phyloP scores from a whole-genome alignment of 768 basidiomycete genomes.

The Boletus tomentosulus region DNA sequence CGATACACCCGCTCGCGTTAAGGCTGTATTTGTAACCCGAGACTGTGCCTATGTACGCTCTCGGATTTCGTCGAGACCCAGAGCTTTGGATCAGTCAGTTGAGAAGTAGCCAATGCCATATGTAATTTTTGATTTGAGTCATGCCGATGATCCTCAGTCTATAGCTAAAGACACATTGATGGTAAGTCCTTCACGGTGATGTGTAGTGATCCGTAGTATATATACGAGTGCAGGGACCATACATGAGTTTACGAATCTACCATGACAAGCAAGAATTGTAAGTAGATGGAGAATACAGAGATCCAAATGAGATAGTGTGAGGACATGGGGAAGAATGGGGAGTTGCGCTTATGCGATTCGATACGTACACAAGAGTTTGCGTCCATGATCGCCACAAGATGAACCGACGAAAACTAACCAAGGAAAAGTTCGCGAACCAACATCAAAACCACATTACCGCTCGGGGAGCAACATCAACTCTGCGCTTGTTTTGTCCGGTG shows the following conservation, averaged over 20 bases:
- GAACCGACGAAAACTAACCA: constrained; percentile 2
- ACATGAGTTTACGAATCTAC: background rate
- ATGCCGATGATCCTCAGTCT: too few relatives aligned
- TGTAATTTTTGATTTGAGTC: too few relatives aligned
- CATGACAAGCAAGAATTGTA: constrained; percentile 4
- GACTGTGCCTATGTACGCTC: too few relatives aligned
- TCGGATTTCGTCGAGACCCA: too few relatives aligned
- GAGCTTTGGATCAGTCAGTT: too few relatives aligned
- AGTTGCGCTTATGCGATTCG: constrained; percentile 13
- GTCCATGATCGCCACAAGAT: constrained; percentile 20
- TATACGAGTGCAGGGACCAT: too few relatives aligned
- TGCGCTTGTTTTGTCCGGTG: constrained; percentile 38
- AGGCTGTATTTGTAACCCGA: too few relatives aligned
- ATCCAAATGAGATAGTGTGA: constrained; percentile 15
- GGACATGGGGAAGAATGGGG: background rate
- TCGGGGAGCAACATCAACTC: constrained; percentile 44
- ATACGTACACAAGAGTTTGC: constrained; percentile 16
- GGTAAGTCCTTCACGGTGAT: too few relatives aligned
- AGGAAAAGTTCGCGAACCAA: background rate
- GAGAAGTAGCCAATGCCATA: too few relatives aligned
- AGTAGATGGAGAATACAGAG: constrained; percentile 3
- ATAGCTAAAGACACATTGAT: too few relatives aligned
- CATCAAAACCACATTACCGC: constrained; percentile 28
- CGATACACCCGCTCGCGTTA: too few relatives aligned
- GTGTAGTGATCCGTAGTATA: too few relatives aligned